Evolutionary conservation across 2,329 filamentous ascomycete species (phyloP), one percentile per base, ranked within the genome.

Genomic region (Fusarium pseudograminearum): DNA sequence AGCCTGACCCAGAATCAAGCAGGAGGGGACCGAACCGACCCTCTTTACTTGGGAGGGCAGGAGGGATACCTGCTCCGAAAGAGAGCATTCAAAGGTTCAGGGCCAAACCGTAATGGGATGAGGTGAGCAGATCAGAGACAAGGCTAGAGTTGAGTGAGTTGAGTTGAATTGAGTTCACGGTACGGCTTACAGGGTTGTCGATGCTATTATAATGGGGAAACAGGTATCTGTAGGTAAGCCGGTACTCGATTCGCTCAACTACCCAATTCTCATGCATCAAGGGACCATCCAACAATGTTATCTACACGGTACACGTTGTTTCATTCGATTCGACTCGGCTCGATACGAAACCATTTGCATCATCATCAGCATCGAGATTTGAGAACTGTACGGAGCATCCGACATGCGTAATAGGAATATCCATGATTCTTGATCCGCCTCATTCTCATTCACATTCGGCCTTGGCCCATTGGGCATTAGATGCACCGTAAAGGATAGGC

Each of bases 21-120:
- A 52, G 45, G 31, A 64, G 42, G 53, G 28, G 33, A 51, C 48
- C n/a, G 36, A 40, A n/a, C 36, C 11, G 44, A 57, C 46, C 67
- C 66, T 69, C 66, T 51, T 51, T 58, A 59, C 40, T 67, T 69
- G 45, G 44, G 51, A 69, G 60, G 66, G 61, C 65, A 38, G 36
- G 47, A 70, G 61, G 66, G 66, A 69, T 57, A 70, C 62, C 56
- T 67, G 56, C 46, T 67, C 66, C 66, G 47, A 69, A 69, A 70
- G 41, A 67, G 56, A 69, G 56, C 20, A 46, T 51, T 52, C 28
- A 53, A 65, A 61, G 28, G 30, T 38, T 46, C 46, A 51, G 38
- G 53, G 36, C 63, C 65, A 67, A 53, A 63, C 57, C 64, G 28
- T 44, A 67, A 50, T 45, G 36, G 56, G 61, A 45, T 38, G 51